phyloP scores from a whole-genome alignment of 2,329 filamentous ascomycete species.

The Bipolaris victoriae region DNA sequence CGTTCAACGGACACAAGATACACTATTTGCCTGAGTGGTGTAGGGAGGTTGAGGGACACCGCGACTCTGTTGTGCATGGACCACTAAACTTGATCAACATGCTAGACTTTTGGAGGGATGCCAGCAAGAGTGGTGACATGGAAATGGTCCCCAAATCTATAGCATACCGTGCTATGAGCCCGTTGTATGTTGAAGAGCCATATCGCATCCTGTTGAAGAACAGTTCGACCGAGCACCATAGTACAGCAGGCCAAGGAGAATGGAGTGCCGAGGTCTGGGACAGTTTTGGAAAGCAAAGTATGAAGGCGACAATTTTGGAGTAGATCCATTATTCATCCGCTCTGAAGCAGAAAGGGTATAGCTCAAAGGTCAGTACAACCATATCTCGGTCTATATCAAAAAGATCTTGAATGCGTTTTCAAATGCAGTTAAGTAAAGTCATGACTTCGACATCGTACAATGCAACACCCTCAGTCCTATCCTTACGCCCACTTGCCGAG shows the following conservation, averaged over 20 bases:
- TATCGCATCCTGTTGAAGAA: conserved; percentile 37
- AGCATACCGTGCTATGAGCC: conserved; percentile 41
- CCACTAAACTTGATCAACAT: conserved; percentile 71
- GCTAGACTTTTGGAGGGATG: conserved; percentile 45
- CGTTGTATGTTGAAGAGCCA: conserved; percentile 40
- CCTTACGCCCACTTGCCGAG: conserved; percentile 74
- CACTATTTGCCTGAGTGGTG: conserved; percentile 80
- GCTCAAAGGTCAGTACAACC: not conserved
- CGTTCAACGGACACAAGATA: conserved; percentile 91
- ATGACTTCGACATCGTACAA: conserved; percentile 3
- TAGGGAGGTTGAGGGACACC: conserved; percentile 73
- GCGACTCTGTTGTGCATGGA: conserved; percentile 81
- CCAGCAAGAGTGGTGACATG: conserved; percentile 13
- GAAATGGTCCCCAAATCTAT: conserved; percentile 36
- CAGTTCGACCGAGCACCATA: not conserved
- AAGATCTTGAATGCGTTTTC: not conserved
- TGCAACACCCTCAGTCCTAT: not conserved
- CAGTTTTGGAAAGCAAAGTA: conserved; percentile 38
- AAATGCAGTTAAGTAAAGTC: conserved; percentile 9
- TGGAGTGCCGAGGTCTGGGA: conserved; percentile 44
- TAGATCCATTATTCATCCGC: conserved; percentile 10
- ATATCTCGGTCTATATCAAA: conserved; percentile 1
- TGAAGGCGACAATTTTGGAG: conserved; percentile 40
- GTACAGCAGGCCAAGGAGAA: not conserved
- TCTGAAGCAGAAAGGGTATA: not conserved